A percentile compares a stretch with the other conserved stretches of the same genome.
phyloP scores from a whole-genome alignment of 768 basidiomycete genomes.

The Amanita polypyramis region DNA sequence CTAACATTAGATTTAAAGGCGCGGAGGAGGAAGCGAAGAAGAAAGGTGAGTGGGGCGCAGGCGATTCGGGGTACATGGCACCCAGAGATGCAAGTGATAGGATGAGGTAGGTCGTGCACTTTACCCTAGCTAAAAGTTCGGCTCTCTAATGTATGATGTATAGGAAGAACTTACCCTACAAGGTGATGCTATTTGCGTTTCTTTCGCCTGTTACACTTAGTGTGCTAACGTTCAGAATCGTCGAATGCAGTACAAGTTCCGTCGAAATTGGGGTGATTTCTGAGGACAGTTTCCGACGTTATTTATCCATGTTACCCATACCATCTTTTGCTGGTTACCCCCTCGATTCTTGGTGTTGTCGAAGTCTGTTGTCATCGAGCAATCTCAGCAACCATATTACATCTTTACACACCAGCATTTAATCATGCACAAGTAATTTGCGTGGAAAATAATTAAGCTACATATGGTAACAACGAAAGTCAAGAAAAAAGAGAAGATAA shows the following conservation, averaged over 20 bases:
- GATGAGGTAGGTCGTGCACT: slow-evolving; percentile 41
- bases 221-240: slow-evolving; percentile 38
- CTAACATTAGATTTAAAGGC: slow-evolving; percentile 45
- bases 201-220: slow-evolving; percentile 12
- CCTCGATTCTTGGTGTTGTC: background rate
- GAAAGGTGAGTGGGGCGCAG: slow-evolving; percentile 63
- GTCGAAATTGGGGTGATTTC: slow-evolving; percentile 82
- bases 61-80: slow-evolving; percentile 58
- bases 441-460: slow-evolving; percentile 4
- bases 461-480: slow-evolving; percentile 2
- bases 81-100: slow-evolving; percentile 70
- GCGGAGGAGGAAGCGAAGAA: slow-evolving; percentile 41
- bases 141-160: background rate
- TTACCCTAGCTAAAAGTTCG: slow-evolving; percentile 4
- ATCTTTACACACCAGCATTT: no score
- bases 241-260: slow-evolving; percentile 81
- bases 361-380: background rate
- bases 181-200: slow-evolving; percentile 37
- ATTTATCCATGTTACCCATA: background rate
- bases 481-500: background rate
- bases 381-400: background rate
- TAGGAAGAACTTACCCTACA: slow-evolving; percentile 80
- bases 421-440: background rate
- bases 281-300: slow-evolving; percentile 19
- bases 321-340: background rate